phyloP scores from a whole-genome alignment of 2,329 filamentous ascomycete species.

The Dactylellina drechsleri region DNA sequence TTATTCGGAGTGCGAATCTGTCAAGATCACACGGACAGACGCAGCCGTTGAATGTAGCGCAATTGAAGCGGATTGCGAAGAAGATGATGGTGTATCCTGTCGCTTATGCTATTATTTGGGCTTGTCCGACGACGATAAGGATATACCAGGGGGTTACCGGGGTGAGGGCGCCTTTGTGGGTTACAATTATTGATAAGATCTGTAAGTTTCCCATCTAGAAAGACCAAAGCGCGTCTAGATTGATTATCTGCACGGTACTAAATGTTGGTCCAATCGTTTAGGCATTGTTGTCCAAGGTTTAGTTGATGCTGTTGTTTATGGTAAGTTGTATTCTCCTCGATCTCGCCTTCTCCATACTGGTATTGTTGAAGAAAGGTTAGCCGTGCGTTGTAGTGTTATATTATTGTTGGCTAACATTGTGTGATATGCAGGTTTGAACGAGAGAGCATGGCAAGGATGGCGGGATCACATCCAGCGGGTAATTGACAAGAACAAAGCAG shows the following conservation, averaged over 20 bases:
- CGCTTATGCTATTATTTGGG: slow-evolving; percentile 63
- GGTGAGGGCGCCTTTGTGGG: slow-evolving; percentile 60
- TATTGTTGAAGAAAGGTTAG: slow-evolving; percentile 22
- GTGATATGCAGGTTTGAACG: slow-evolving; percentile 47
- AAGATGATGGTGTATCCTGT: slow-evolving; percentile 64
- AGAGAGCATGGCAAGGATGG: slow-evolving; percentile 56
- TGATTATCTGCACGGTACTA: not conserved
- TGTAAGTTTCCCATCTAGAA: slow-evolving; percentile 27
- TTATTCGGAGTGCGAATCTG: slow-evolving; percentile 1
- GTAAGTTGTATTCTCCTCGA: slow-evolving; percentile 43
- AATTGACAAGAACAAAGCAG: slow-evolving; percentile 42
- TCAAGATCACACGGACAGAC: slow-evolving; percentile 33
- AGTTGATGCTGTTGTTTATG: slow-evolving; percentile 63
- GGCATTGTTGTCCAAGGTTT: slow-evolving; percentile 64
- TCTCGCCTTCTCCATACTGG: not conserved
- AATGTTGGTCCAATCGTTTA: slow-evolving; percentile 2
- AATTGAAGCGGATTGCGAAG: slow-evolving; percentile 60
- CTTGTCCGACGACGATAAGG: slow-evolving; percentile 62
- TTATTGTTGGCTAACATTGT: slow-evolving; percentile 26
- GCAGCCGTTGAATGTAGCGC: slow-evolving; percentile 35
- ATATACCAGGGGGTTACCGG: slow-evolving; percentile 62
- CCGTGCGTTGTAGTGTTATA: slow-evolving; percentile 16
- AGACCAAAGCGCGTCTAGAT: not conserved
- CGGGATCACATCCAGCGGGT: slow-evolving; percentile 43
- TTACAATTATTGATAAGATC: slow-evolving; percentile 62